Evolutionary conservation across 306 rosid species (phyloP).

Genomic region (Cicer arietinum): DNA sequence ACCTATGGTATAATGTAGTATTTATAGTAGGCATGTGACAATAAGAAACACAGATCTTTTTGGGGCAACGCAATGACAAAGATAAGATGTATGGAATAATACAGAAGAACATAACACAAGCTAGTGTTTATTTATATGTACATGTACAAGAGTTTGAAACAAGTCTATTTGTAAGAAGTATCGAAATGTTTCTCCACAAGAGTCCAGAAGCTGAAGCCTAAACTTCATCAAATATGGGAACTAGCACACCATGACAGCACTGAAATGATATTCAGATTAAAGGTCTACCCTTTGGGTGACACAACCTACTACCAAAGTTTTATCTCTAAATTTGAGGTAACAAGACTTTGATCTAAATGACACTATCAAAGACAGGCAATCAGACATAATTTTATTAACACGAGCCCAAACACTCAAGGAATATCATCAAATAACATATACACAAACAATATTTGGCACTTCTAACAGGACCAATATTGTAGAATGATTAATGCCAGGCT

Average conservation of each 20-base stretch:
- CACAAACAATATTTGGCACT: conserved; percentile 47
- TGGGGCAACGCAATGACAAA: not conserved
- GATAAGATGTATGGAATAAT: not conserved
- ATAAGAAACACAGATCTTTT: not conserved
- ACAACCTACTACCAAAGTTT: conserved; percentile 30
- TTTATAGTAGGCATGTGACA: not conserved
- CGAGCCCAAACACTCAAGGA: conserved; percentile 43
- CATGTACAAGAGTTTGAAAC: conserved; percentile 35
- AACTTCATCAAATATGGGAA: conserved; percentile 20
- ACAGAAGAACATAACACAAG: not conserved
- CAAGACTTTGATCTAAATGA: conserved; percentile 28
- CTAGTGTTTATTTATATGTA: not conserved
- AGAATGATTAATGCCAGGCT: conserved; percentile 41
- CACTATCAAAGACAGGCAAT: conserved; percentile 12
- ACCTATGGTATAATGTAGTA: too few species aligned
- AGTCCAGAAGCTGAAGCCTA: conserved; percentile 16
- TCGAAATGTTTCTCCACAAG: conserved; percentile 14
- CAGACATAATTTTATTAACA: conserved; percentile 33
- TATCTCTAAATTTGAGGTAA: conserved; percentile 30
- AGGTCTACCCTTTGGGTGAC: conserved; percentile 33
- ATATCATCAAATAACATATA: conserved; percentile 44
- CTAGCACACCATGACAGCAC: not conserved
- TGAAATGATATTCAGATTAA: conserved; percentile 14
- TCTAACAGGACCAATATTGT: conserved; percentile 35
- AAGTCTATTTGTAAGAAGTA: not conserved